phyloP scores from a whole-genome alignment of 1,284 basidiomycete species.

The Sutorius eximius region DNA sequence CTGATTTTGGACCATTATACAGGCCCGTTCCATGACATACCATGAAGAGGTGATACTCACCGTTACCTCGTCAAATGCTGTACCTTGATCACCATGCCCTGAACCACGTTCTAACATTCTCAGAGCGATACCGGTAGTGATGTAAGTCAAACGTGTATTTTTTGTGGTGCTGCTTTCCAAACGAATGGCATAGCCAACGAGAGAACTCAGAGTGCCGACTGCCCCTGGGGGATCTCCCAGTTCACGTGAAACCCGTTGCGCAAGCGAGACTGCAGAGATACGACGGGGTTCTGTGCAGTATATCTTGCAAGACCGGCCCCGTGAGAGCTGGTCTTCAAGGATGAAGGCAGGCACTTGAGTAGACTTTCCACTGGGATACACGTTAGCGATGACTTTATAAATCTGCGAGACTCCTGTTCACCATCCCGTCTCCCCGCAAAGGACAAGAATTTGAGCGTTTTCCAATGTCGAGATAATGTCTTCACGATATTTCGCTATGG shows the following conservation, averaged over 20 bases:
- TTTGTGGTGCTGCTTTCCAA: slow-evolving; percentile 86
- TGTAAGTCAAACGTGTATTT: slow-evolving; percentile 80
- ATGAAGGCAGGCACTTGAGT: slow-evolving; percentile 97
- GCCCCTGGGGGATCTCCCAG: slow-evolving; percentile 83
- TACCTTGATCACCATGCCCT: slow-evolving; percentile 62
- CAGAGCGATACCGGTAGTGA: slow-evolving; percentile 95
- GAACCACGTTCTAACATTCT: slow-evolving; percentile 91
- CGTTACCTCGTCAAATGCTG: slow-evolving; percentile 92
- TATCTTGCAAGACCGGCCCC: slow-evolving; percentile 87
- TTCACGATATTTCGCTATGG: slow-evolving; percentile 85
- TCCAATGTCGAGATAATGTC: slow-evolving; percentile 76
- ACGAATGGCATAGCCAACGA: slow-evolving; percentile 95
- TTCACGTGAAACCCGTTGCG: slow-evolving; percentile 93
- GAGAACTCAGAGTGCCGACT: slow-evolving; percentile 78
- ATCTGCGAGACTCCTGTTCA: slow-evolving; percentile 30
- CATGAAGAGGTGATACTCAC: slow-evolving; percentile 40
- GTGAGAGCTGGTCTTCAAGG: slow-evolving; percentile 85
- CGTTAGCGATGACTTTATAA: slow-evolving; percentile 12
- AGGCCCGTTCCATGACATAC: not conserved
- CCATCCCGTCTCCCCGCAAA: slow-evolving; percentile 99
- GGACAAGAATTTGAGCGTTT: slow-evolving; percentile 83
- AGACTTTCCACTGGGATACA: slow-evolving; percentile 80
- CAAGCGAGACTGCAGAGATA: slow-evolving; percentile 96
- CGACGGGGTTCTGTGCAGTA: slow-evolving; percentile 96
- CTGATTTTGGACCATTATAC: slow-evolving; percentile 11